Base-by-base conservation (phyloP, 1,284 basidiomycete genomes). In the Fistulina hepatica region DNA sequence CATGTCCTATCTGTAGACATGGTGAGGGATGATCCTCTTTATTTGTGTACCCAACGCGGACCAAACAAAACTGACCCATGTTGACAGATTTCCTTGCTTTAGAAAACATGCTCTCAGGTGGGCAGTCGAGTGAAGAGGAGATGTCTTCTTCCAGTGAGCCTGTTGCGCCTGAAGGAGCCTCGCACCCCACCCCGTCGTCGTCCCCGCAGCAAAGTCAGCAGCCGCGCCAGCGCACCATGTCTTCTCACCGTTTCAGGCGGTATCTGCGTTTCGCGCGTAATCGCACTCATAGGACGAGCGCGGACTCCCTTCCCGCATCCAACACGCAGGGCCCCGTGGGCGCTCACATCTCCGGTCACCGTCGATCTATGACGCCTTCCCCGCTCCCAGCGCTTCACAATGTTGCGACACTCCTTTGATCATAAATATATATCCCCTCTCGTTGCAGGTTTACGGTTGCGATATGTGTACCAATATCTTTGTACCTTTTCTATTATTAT, bases 1-100 rank as follows among this genome's bases (percentile, higher is more conserved):
- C 83, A 34, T 95, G 91, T 58, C 91, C 91, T 2, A 71, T 95
- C 28, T 95, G 91, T 57, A 72, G 91, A 48, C 81, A 91, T 59
- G 86, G 86, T 86, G 47, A n/a, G n/a, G n/a, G n/a, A n/a, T n/a
- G n/a, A n/a, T n/a, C n/a, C n/a, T n/a, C 44, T 71, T 54, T 25
- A 13, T 12, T 3, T n/a, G 6, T 30, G 9, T 25, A n/a, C 27
- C 17, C 27, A 16, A 8, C 21, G 21, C 13, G 33, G 12, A 30
- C 36, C 15, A 23, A 37, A 15, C 11, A 27, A 19, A 9, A 6
- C 26, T 37, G 23, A 21, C 30, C 43, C 44, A 31, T 42, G 34
- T 13, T 20, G 42, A 25, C 42, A 69, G 69, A 71, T 51, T 71
- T 71, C 53, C 60, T 66, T 34, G 64, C 65, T 3, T 52, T 70